Percentiles rank a stretch among this genome's conserved stretches.
Evolutionary conservation across 441 rosid species (phyloP).

Genomic region (Erysimum cheiri): DNA sequence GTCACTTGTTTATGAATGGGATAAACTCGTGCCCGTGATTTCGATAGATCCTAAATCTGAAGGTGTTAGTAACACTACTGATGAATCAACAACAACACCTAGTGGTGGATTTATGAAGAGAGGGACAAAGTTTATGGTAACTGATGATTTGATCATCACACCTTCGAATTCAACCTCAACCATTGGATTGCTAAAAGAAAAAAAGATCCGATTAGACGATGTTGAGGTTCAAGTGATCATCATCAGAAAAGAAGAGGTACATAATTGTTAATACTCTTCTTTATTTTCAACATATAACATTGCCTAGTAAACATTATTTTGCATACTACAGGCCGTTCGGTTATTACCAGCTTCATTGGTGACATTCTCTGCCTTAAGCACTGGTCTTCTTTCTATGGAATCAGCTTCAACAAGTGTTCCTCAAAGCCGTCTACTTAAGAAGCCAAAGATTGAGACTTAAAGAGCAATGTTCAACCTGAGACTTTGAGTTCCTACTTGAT

Average conservation of each 20-base stretch:
- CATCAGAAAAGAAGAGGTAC: slow-evolving; percentile 23
- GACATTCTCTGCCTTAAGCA: slow-evolving; percentile 26
- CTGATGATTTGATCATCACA: slow-evolving; percentile 36
- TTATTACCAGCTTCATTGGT: slow-evolving; percentile 21
- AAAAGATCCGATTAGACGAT: not conserved
- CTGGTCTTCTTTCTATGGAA: slow-evolving; percentile 12
- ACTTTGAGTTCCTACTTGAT: not conserved
- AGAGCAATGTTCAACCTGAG: not conserved
- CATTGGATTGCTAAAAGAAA: slow-evolving; percentile 10
- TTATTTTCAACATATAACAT: not conserved
- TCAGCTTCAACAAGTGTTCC: slow-evolving; percentile 20
- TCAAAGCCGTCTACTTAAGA: not conserved
- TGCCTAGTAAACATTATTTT: not conserved
- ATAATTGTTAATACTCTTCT: not conserved
- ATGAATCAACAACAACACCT: not conserved
- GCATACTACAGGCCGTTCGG: slow-evolving; percentile 5
- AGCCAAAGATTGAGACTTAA: slow-evolving; percentile 29
- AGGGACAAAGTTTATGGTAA: slow-evolving; percentile 27
- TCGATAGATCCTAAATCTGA: slow-evolving; percentile 12
- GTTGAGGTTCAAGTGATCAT: slow-evolving; percentile 10
- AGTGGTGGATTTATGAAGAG: slow-evolving; percentile 33
- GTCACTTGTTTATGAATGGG: slow-evolving; percentile 27
- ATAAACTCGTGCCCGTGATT: slow-evolving; percentile 14
- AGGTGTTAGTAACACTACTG: not conserved
- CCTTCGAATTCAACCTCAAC: slow-evolving; percentile 29